Evolutionary conservation across 2,329 filamentous ascomycete species (phyloP).

Genomic region (Cladosporium cucumerinum): DNA sequence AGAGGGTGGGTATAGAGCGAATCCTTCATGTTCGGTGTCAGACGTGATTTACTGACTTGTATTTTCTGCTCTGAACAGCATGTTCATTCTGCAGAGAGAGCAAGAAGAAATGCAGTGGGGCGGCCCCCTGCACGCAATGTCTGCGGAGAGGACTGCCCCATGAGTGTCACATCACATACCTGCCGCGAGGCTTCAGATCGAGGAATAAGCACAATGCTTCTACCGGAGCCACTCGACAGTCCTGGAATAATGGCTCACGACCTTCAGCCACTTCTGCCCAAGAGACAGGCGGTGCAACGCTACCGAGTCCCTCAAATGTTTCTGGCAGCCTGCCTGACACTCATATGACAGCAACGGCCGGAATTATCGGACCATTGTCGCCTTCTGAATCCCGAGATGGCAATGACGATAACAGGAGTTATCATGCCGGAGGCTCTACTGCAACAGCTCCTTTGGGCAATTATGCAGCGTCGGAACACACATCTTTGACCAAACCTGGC

Average conservation of each 20-base stretch:
- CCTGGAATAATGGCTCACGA: neutral
- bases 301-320: neutral
- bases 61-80: neutral
- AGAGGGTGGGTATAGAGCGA: neutral
- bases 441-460: neutral
- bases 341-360: neutral
- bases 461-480: neutral
- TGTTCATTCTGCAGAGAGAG: constrained; percentile 8
- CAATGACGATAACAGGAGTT: constrained; percentile 4
- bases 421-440: neutral
- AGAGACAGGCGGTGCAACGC: neutral
- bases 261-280: neutral
- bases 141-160: neutral
- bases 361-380: neutral
- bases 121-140: constrained; percentile 11
- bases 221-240: neutral
- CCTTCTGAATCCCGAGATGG: constrained; percentile 7
- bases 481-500: neutral
- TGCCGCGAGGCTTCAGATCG: constrained; percentile 6
- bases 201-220: neutral
- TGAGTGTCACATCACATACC: constrained; percentile 8
- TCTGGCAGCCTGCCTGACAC: neutral
- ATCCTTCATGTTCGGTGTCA: neutral
- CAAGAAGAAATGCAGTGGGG: constrained; percentile 11
- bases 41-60: neutral